Evolutionary conservation across 306 rosid species (phyloP).

Genomic region (Lagenaria siceraria): DNA sequence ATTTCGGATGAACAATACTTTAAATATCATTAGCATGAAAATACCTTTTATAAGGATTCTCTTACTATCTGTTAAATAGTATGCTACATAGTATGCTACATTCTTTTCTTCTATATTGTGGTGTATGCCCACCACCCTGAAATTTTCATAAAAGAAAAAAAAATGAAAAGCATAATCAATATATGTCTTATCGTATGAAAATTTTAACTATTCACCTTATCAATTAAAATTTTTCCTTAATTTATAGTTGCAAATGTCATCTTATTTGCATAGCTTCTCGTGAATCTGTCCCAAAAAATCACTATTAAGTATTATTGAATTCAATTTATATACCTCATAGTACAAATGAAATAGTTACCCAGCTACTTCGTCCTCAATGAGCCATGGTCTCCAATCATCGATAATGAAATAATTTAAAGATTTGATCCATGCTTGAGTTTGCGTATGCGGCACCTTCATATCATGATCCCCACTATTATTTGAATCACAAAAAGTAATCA

Average conservation of each 20-base stretch:
- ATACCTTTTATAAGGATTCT: too few relatives aligned
- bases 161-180: too few relatives aligned
- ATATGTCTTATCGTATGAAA: too few relatives aligned
- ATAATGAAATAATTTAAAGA: constrained; percentile 15
- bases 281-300: background rate
- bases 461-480: constrained; percentile 27
- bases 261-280: background rate
- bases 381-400: constrained; percentile 30
- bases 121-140: too few relatives aligned
- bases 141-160: too few relatives aligned
- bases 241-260: background rate
- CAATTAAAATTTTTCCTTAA: background rate
- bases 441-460: constrained; percentile 2
- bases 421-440: constrained; percentile 14
- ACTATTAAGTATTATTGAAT: background rate
- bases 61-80: too few relatives aligned
- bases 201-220: background rate
- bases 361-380: constrained; percentile 12
- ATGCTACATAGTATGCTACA: too few relatives aligned
- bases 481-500: background rate
- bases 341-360: constrained; percentile 9
- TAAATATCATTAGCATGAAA: too few relatives aligned
- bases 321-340: background rate
- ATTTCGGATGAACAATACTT: too few relatives aligned
- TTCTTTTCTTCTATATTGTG: too few relatives aligned